Percentiles rank a stretch among this genome's conserved stretches.
Conservation (phyloP, 768 basidiomycete species). For the Candolleomyces aberdarensis region DNA sequence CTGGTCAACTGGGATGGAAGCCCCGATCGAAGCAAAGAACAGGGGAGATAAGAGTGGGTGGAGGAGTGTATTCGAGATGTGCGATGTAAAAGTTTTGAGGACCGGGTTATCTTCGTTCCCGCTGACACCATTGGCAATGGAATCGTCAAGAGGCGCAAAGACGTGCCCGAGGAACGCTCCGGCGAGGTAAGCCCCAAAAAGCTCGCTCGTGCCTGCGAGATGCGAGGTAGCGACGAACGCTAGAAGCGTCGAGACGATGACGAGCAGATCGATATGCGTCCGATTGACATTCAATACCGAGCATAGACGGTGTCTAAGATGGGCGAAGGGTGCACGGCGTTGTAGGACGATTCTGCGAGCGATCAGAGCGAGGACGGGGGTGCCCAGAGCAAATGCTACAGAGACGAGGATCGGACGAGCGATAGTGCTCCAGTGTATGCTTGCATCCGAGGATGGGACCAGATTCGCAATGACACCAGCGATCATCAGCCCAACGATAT, state of each 20-base stretch:
- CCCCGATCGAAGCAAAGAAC: conserved; percentile 68
- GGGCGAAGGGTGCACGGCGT: not conserved
- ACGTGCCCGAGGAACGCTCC: conserved; percentile 45
- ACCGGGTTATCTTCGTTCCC: conserved; percentile 20
- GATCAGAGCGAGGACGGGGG: conserved; percentile 28
- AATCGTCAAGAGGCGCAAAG: conserved; percentile 11
- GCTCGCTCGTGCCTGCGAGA: conserved; percentile 57
- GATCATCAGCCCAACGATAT: conserved; percentile 59
- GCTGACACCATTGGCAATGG: not conserved
- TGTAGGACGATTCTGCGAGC: not conserved
- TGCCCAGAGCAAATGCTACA: conserved; percentile 42
- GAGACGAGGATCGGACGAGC: conserved; percentile 56
- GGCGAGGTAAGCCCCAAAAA: conserved; percentile 62
- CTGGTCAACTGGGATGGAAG: conserved; percentile 46
- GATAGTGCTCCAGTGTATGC: conserved; percentile 32
- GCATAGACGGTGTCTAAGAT: not conserved
- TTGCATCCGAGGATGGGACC: conserved; percentile 13
- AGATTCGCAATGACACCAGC: conserved; percentile 49
- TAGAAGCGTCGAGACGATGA: conserved; percentile 35
- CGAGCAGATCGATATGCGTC: conserved; percentile 25
- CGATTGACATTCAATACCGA: conserved; percentile 9
- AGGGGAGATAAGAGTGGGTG: conserved; percentile 43
- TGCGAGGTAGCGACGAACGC: conserved; percentile 45
- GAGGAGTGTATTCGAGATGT: conserved; percentile 4
- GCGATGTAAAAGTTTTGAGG: conserved; percentile 28